Evolutionary conservation across 495 filamentous ascomycete species (phyloP).

Genomic region (Penicillium samsonianum): DNA sequence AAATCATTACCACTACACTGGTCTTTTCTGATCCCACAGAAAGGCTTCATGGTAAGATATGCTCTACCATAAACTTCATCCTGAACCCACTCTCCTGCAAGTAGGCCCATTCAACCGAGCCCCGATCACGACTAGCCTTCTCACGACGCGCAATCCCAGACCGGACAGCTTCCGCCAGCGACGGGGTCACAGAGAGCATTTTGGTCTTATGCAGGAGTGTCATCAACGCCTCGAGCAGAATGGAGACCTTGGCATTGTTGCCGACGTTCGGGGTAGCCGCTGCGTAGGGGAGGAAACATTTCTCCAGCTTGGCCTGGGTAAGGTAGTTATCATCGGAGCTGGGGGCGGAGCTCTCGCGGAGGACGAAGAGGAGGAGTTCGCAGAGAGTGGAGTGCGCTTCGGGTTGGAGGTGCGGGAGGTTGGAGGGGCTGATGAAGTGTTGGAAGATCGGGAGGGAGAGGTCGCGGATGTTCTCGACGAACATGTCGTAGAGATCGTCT

Average conservation of each 20-base stretch:
- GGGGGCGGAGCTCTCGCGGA: conserved; percentile 62
- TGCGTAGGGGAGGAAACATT: conserved; percentile 69
- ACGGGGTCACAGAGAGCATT: conserved; percentile 43
- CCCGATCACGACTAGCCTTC: conserved; percentile 35
- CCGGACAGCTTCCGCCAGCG: conserved; percentile 56
- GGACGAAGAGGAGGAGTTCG: conserved; percentile 61
- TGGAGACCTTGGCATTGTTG: conserved; percentile 80
- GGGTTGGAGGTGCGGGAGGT: conserved; percentile 47
- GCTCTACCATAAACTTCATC: conserved; percentile 39
- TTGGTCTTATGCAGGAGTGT: conserved; percentile 53
- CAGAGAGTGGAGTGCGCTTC: conserved; percentile 61
- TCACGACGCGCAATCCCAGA: conserved; percentile 66
- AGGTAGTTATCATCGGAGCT: conserved; percentile 49
- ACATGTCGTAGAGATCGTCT: conserved; percentile 65
- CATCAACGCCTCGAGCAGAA: conserved; percentile 72
- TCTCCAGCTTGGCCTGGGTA: conserved; percentile 59
- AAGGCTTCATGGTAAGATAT: conserved; percentile 8
- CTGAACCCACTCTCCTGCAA: conserved; percentile 46
- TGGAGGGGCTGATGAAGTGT: conserved; percentile 61
- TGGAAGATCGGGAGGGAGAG: conserved; percentile 72
- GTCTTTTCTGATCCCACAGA: neutral
- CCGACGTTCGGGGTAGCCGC: conserved; percentile 61
- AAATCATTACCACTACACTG: neutral
- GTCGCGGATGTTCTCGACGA: conserved; percentile 62
- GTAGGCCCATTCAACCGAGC: conserved; percentile 42